Conservation (phyloP, 305 asterid species). For the Fraxinus floribunda region DNA sequence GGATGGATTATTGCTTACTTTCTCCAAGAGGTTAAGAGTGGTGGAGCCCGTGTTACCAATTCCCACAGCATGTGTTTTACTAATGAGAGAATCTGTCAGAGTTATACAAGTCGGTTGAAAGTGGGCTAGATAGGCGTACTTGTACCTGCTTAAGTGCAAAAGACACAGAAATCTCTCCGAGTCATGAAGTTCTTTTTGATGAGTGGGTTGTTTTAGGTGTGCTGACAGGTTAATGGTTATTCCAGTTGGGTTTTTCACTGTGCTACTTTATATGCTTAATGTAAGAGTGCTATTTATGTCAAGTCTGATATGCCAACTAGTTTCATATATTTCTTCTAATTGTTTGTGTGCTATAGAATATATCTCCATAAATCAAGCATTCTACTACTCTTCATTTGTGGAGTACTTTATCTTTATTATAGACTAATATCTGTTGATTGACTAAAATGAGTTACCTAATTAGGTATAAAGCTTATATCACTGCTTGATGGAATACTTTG, state of each 20-base stretch:
- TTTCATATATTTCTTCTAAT: conserved; percentile 1
- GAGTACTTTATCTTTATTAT: not conserved
- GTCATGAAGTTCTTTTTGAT: not conserved
- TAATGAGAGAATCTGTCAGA: not conserved
- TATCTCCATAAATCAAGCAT: not conserved
- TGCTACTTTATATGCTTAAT: not conserved
- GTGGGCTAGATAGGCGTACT: not conserved
- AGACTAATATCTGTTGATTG: not conserved
- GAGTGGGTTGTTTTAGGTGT: not conserved
- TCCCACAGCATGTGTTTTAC: not conserved
- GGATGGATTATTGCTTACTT: not conserved
- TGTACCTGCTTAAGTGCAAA: not conserved
- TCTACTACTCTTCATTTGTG: not conserved
- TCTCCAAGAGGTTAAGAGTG: not conserved
- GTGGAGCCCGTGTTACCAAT: not conserved
- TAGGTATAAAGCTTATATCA: not conserved
- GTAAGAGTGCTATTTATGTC: not conserved
- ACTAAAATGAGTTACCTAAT: not conserved
- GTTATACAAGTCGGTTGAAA: not conserved
- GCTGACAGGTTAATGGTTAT: not conserved
- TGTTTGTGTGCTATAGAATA: not conserved
- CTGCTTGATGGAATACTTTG: not conserved
- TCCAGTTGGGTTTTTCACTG: not conserved
- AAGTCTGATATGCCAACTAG: not conserved
- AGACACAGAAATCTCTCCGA: not conserved